Evolutionary conservation across 352 stramenopile species (phyloP).

Genomic region (Phytophthora podocarpi): DNA sequence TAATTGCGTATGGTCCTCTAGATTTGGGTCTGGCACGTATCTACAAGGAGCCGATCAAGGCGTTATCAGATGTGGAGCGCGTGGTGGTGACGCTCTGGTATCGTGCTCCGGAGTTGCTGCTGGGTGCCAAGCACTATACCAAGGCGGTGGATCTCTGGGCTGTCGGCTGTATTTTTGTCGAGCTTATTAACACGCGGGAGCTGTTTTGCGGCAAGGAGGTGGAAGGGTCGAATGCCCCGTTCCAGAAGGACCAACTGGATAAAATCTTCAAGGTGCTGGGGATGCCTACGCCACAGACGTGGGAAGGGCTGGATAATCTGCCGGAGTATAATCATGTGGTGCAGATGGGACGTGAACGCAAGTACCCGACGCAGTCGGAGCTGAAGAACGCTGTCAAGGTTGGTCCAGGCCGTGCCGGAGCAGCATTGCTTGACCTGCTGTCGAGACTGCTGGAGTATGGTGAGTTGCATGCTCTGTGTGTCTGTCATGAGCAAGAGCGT

Average conservation of each 20-base stretch:
- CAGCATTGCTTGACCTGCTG: conserved; percentile 79
- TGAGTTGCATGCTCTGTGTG: conserved; percentile 21
- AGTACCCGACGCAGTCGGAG: conserved; percentile 84
- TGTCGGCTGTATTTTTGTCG: conserved; percentile 95
- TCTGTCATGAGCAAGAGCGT: background rate
- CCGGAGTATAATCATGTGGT: conserved; percentile 85
- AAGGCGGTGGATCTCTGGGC: conserved; percentile 97
- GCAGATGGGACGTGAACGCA: conserved; percentile 85
- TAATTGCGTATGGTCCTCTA: no score
- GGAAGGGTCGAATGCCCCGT: conserved; percentile 85
- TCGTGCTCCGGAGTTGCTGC: conserved; percentile 92
- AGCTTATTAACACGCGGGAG: conserved; percentile 89
- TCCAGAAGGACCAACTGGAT: conserved; percentile 91
- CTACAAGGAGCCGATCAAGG: conserved; percentile 90
- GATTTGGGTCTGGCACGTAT: conserved; percentile 89
- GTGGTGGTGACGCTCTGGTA: conserved; percentile 98
- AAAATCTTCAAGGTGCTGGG: conserved; percentile 93
- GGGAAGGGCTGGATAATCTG: conserved; percentile 84
- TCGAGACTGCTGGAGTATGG: conserved; percentile 84
- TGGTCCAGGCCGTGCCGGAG: conserved; percentile 67
- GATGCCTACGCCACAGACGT: conserved; percentile 83
- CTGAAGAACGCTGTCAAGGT: conserved; percentile 89
- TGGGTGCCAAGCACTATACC: conserved; percentile 94
- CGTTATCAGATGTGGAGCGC: conserved; percentile 86
- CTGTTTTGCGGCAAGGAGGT: conserved; percentile 91